Evolutionary conservation across 2,329 filamentous ascomycete species (phyloP).

Genomic region (Helminthosporium solani): DNA sequence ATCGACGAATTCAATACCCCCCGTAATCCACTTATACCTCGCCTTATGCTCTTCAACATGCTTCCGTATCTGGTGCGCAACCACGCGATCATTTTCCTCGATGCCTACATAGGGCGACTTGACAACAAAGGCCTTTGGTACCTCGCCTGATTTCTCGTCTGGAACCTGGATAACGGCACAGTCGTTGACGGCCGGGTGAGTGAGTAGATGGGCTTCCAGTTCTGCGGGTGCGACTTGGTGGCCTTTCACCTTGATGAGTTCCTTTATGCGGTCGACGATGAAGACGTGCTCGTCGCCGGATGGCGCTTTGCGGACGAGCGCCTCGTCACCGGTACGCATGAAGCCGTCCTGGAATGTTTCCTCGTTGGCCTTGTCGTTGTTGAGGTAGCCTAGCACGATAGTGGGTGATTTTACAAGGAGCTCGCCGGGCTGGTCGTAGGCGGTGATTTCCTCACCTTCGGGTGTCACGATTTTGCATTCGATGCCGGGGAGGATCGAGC

Average conservation of each 20-base stretch:
- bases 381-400: slow-evolving; percentile 78
- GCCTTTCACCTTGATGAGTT: slow-evolving; percentile 78
- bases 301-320: slow-evolving; percentile 63
- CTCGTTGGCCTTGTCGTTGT: slow-evolving; percentile 78
- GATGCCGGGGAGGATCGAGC: slow-evolving; percentile 65
- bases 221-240: slow-evolving; percentile 82
- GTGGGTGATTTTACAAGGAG: slow-evolving; percentile 75
- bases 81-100: slow-evolving; percentile 54
- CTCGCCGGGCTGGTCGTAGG: slow-evolving; percentile 75
- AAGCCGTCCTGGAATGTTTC: slow-evolving; percentile 79
- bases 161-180: slow-evolving; percentile 76
- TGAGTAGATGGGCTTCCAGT: slow-evolving; percentile 75
- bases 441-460: slow-evolving; percentile 70
- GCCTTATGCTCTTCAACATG: slow-evolving; percentile 63
- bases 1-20: slow-evolving; percentile 55
- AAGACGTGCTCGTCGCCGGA: slow-evolving; percentile 76
- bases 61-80: slow-evolving; percentile 55
- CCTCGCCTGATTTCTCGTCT: slow-evolving; percentile 61
- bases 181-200: slow-evolving; percentile 73
- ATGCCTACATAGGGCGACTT: slow-evolving; percentile 55
- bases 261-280: slow-evolving; percentile 79
- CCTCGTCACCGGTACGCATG: slow-evolving; percentile 85
- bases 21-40: slow-evolving; percentile 62
- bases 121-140: slow-evolving; percentile 65
- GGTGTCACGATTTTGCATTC: slow-evolving; percentile 66